phyloP scores from a whole-genome alignment of 2,329 filamentous ascomycete genomes.

The Chaetomiaceae sp. region DNA sequence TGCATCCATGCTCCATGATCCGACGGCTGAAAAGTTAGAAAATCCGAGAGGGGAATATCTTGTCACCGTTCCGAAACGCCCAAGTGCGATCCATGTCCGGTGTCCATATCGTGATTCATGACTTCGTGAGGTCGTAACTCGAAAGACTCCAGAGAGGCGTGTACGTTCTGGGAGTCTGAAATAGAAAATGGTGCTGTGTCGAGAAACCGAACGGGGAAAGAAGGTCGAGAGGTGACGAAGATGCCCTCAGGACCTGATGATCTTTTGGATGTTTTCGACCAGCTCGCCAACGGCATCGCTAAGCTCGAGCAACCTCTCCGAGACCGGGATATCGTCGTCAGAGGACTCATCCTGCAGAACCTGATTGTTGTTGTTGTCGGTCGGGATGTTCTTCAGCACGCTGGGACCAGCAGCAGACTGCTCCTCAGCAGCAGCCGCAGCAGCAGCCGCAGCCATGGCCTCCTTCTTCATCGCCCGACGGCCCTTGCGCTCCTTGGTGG shows the following conservation, averaged over 20 bases:
- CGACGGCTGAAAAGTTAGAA: no score
- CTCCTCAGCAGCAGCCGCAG: neutral
- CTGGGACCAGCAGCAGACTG: neutral
- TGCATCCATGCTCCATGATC: no score
- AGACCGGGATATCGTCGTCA: neutral
- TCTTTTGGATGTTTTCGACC: neutral
- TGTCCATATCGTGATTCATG: no score
- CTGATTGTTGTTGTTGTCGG: neutral
- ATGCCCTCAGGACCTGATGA: neutral
- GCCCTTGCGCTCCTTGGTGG: neutral
- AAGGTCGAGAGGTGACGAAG: no score
- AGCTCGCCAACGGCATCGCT: neutral
- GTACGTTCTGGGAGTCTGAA: no score
- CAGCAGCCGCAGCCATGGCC: neutral
- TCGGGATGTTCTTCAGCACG: neutral
- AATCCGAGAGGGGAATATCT: no score
- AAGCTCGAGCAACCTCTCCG: neutral
- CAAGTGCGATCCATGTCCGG: no score
- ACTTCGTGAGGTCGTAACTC: no score
- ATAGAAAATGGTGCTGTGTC: no score
- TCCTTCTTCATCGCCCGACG: constrained; percentile 6
- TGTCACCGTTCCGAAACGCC: no score
- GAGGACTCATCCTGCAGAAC: neutral
- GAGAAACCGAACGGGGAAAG: no score
- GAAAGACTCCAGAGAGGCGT: no score